Percentiles rank a stretch among this genome's conserved stretches.
Evolutionary conservation across 2,329 filamentous ascomycete species (phyloP).

Genomic region (Tolypocladium inflatum): DNA sequence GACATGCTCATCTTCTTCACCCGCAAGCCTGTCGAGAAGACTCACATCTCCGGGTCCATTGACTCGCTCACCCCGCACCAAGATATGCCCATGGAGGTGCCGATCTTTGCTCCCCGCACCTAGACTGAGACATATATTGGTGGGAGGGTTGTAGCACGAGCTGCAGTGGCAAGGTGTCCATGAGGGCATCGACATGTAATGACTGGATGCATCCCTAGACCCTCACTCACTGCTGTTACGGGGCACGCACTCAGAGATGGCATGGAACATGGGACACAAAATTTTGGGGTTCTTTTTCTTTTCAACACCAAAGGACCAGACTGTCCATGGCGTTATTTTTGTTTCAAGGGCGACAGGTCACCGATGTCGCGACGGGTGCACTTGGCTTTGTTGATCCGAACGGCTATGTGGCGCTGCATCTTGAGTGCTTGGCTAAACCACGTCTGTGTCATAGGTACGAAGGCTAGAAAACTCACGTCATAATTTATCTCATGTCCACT

Average conservation of each 20-base stretch:
- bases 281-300: neutral
- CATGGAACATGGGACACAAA: neutral
- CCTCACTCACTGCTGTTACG: too few relatives aligned
- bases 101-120: slow-evolving; percentile 11
- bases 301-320: neutral
- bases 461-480: neutral
- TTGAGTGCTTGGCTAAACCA: neutral
- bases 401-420: neutral
- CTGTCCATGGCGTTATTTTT: neutral
- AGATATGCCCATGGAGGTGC: slow-evolving; percentile 15
- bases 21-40: slow-evolving; percentile 13
- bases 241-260: neutral
- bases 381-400: neutral
- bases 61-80: slow-evolving; percentile 15
- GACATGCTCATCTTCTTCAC: slow-evolving; percentile 21
- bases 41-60: slow-evolving; percentile 13
- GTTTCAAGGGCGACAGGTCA: neutral
- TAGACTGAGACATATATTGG: neutral
- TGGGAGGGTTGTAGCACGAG: neutral
- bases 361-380: neutral
- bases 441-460: neutral
- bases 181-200: neutral
- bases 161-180: neutral
- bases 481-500: neutral
- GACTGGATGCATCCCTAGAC: neutral